Percentiles rank a stretch among this genome's conserved stretches.
phyloP scores from a whole-genome alignment of 164 flowering plant species.

The Macadamia tetraphylla region DNA sequence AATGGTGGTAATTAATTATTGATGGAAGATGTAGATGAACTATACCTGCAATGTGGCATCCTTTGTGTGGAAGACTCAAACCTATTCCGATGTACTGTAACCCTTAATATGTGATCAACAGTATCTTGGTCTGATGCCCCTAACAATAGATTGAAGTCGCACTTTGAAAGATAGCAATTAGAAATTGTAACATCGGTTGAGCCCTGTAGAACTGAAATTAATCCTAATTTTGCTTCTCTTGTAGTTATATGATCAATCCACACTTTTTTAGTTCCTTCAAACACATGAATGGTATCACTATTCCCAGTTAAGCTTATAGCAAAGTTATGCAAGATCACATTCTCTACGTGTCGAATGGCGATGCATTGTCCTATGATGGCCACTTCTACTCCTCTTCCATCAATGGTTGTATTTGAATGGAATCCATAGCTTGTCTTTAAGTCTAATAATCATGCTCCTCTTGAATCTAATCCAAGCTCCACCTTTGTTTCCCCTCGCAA shows the following conservation, averaged over 20 bases:
- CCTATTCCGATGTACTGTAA: conserved; percentile 26
- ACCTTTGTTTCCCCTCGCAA: conserved; percentile 13
- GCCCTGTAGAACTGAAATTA: conserved; percentile 26
- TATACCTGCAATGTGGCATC: conserved; percentile 36
- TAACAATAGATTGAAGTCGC: conserved; percentile 24
- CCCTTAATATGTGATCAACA: conserved; percentile 18
- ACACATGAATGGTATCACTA: conserved; percentile 27
- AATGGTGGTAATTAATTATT: conserved; percentile 12
- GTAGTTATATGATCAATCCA: conserved; percentile 30
- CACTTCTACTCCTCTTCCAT: conserved; percentile 25
- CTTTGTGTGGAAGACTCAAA: conserved; percentile 24
- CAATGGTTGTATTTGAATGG: conserved; percentile 24
- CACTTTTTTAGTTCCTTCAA: conserved; percentile 16
- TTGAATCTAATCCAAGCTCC: conserved; percentile 28
- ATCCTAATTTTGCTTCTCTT: conserved; percentile 21
- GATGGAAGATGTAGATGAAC: not conserved
- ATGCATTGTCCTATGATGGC: conserved; percentile 16
- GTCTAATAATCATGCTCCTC: conserved; percentile 18
- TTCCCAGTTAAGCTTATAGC: conserved; percentile 18
- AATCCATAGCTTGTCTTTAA: conserved; percentile 19
- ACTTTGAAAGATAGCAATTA: conserved; percentile 26
- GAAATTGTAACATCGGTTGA: conserved; percentile 29
- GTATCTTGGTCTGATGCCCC: conserved; percentile 27
- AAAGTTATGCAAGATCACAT: conserved; percentile 28
- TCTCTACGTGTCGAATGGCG: conserved; percentile 18